A percentile compares a stretch with the other conserved stretches of the same genome.
phyloP scores from a whole-genome alignment of 345 rosid species.

The Xanthoceras sorbifolium region DNA sequence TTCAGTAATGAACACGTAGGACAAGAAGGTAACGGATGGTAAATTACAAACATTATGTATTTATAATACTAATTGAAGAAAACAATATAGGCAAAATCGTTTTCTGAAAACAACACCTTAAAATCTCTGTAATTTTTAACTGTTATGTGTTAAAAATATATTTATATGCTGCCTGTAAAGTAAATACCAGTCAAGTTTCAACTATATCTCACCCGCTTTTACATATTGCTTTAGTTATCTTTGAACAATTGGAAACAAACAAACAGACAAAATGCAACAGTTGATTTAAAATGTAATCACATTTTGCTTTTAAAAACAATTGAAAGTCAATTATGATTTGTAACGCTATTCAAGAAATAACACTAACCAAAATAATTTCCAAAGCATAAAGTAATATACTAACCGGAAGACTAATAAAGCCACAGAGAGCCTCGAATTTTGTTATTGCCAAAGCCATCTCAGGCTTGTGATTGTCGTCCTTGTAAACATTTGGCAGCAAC shows the following conservation, averaged over 20 bases:
- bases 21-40: background rate
- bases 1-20: background rate
- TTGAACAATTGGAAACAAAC: too few species aligned
- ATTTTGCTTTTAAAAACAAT: too few species aligned
- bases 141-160: too few species aligned
- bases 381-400: background rate
- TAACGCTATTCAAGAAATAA: too few species aligned
- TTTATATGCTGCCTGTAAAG: too few species aligned
- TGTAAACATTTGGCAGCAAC: constrained; percentile 71
- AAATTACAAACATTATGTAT: background rate
- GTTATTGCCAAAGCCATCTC: constrained; percentile 99
- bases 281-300: background rate
- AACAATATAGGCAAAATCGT: background rate
- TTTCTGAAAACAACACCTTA: background rate
- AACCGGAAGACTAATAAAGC: constrained; percentile 81
- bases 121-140: background rate
- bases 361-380: background rate
- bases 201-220: too few species aligned
- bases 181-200: too few species aligned
- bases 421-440: constrained; percentile 89
- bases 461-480: constrained; percentile 93
- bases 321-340: too few species aligned
- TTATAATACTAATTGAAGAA: background rate
- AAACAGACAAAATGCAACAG: too few species aligned
- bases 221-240: too few species aligned